Base-by-base conservation (phyloP, 2,329 filamentous ascomycete genomes). In the Talaromyces islandicus region DNA sequence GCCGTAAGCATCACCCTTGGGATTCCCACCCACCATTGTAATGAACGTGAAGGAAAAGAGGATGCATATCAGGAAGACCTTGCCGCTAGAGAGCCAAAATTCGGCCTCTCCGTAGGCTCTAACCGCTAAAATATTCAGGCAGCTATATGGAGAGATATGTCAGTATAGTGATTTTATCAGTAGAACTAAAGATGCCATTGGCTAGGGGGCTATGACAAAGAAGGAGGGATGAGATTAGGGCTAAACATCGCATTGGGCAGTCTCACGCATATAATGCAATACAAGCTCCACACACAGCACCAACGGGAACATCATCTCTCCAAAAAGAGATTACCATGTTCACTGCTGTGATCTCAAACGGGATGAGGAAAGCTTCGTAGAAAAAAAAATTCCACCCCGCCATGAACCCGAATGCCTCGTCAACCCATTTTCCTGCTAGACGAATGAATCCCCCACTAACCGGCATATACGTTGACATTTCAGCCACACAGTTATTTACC, bases 401-500 rank as follows among this genome's bases (percentile, higher is more conserved):
- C 89, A 88, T 84, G 71, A 94, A 94, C 58, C 90, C 90, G 24
- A 94, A 83, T 62, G 89, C 88, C 57, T 89, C 89, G 67, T 94
- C 89, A 68, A 87, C 88, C 77, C 91, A 94, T 55, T 90, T 83
- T 62, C 85, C 83, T 19, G 90, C 89, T 69, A 92, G 93, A 68
- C 89, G 89, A 62, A 89, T 89, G 75, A 94, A 94, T 66, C 90
- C 90, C 70, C 88, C 85, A 58, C 85, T 83, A 68, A 92, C 81
- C 56, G 90, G 91, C 32, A 94, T 74, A 88, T 89, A 94, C 57
- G 90, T 84, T 7, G 90, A 89, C 89, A 94, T 94, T 73, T 93
- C 90, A 63, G 90, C 90, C 4, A 94, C 50, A 9, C 58, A 60
- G 10, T 60, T 53, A 43, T 60, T 60, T 2, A 56, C 58, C 2